A percentile compares a stretch with the other conserved stretches of the same genome.
These are phyloP conservation scores for Cladosporium velox DNA, from an alignment of 2,329 filamentous ascomycete genomes.

Conservation along the genomic window DNA sequence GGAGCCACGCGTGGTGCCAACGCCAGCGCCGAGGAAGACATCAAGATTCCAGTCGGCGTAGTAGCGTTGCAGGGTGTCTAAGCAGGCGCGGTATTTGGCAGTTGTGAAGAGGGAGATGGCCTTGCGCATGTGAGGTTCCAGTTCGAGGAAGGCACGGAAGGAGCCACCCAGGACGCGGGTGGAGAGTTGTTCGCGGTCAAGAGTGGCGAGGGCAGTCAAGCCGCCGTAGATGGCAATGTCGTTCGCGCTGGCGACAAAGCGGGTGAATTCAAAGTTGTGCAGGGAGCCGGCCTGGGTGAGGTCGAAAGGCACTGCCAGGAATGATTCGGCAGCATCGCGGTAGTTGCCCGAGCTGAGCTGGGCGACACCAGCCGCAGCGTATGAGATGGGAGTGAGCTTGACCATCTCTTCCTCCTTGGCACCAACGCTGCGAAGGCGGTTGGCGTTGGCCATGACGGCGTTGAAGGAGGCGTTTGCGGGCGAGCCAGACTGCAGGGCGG, in stretches of 20 bases:
- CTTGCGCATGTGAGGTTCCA: conserved; percentile 91
- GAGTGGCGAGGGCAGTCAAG: conserved; percentile 84
- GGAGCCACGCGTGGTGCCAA: conserved; percentile 17
- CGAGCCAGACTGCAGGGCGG: conserved; percentile 43
- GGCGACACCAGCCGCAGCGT: conserved; percentile 62
- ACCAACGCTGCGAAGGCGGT: conserved; percentile 46
- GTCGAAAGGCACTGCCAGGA: conserved; percentile 64
- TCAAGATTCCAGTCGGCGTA: conserved; percentile 87
- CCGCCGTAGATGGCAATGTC: conserved; percentile 92
- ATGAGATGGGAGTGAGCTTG: conserved; percentile 66
- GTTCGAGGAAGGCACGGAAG: conserved; percentile 86
- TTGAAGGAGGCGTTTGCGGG: conserved; percentile 48
- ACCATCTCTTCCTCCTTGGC: conserved; percentile 59
- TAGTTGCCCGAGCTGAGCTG: conserved; percentile 60
- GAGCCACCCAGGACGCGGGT: conserved; percentile 74
- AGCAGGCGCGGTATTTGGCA: conserved; percentile 82
- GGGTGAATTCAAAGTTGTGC: conserved; percentile 60
- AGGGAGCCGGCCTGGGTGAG: conserved; percentile 45
- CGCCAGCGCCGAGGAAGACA: conserved; percentile 62
- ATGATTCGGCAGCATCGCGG: conserved; percentile 68
- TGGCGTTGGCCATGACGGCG: conserved; percentile 60
- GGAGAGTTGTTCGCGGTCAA: conserved; percentile 77
- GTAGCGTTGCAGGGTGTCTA: conserved; percentile 79
- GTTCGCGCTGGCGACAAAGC: conserved; percentile 75
- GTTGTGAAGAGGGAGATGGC: conserved; percentile 88